Percentiles rank a stretch among this genome's conserved stretches.
phyloP scores from a whole-genome alignment of 768 basidiomycete genomes.

The Chalciporus pseudorubinellus region DNA sequence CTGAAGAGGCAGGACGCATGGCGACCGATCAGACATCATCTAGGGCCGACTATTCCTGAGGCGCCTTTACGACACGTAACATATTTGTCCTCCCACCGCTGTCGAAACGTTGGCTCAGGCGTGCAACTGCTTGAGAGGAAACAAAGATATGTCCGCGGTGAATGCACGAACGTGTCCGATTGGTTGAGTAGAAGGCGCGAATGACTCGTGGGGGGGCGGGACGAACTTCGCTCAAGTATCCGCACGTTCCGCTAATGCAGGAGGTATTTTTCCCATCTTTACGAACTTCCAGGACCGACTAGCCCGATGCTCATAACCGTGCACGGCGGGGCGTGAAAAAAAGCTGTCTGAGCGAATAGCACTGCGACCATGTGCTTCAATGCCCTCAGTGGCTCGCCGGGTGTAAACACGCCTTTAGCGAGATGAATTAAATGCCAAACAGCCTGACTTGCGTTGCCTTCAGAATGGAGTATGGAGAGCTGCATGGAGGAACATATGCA shows the following conservation, averaged over 20 bases:
- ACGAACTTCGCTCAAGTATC: slow-evolving; percentile 13
- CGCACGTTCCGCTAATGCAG: slow-evolving; percentile 3
- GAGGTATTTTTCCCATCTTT: neutral
- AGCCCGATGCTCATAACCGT: slow-evolving; percentile 6
- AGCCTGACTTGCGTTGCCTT: too few relatives aligned
- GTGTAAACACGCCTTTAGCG: slow-evolving; percentile 7
- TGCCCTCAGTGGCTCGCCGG: too few relatives aligned
- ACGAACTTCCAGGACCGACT: neutral
- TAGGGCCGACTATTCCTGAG: slow-evolving; percentile 1
- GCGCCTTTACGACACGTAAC: neutral
- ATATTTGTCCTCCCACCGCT: slow-evolving; percentile 6
- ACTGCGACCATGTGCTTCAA: slow-evolving; percentile 4
- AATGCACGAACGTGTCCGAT: slow-evolving; percentile 1
- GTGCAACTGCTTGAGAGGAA: neutral
- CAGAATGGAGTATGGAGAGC: too few relatives aligned
- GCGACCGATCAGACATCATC: neutral
- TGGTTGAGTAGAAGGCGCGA: neutral
- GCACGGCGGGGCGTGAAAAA: neutral
- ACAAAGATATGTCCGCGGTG: slow-evolving; percentile 17
- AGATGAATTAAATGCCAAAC: slow-evolving; percentile 8
- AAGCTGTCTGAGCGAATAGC: neutral
- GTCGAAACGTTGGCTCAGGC: neutral
- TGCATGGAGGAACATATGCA: neutral
- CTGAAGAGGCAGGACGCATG: neutral
- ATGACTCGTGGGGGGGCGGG: neutral